Conservation (phyloP, 805 yeast species). For the Cyberlindnera americana region DNA sequence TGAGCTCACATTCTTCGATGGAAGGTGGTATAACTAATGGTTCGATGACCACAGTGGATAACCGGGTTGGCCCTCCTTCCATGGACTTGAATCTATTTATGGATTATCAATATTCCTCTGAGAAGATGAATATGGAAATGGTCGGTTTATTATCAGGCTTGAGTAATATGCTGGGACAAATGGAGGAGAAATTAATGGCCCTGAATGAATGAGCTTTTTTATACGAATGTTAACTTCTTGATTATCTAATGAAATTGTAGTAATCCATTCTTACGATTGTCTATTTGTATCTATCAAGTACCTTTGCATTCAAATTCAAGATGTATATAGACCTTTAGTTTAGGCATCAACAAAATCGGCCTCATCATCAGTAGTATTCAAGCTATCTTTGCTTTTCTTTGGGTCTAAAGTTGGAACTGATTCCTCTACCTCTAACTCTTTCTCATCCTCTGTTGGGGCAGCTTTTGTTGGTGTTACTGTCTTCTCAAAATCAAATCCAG, state of each 20-base stretch:
- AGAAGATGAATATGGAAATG: slow-evolving; percentile 28
- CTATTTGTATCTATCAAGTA: neutral
- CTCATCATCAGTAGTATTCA: slow-evolving; percentile 11
- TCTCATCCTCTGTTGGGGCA: neutral
- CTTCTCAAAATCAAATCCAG: slow-evolving; percentile 15
- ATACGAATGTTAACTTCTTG: too few relatives aligned
- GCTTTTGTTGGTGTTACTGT: slow-evolving; percentile 3
- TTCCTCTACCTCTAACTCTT: too few relatives aligned
- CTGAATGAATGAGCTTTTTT: slow-evolving; percentile 20
- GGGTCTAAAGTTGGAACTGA: neutral
- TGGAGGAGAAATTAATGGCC: slow-evolving; percentile 30
- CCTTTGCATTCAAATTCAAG: too few relatives aligned
- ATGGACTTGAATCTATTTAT: slow-evolving; percentile 23
- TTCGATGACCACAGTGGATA: slow-evolving; percentile 7
- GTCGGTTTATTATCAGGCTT: slow-evolving; percentile 21
- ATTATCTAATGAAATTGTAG: too few relatives aligned
- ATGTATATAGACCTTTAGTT: too few relatives aligned
- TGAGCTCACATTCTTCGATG: slow-evolving; percentile 15
- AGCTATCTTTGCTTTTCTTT: slow-evolving; percentile 1
- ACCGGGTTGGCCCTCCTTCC: slow-evolving; percentile 8
- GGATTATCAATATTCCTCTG: slow-evolving; percentile 23
- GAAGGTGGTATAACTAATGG: slow-evolving; percentile 10
- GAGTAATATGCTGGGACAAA: slow-evolving; percentile 24
- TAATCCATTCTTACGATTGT: too few relatives aligned
- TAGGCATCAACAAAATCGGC: slow-evolving; percentile 21